phyloP scores from a whole-genome alignment of 2,329 filamentous ascomycete species.

The Trichophyton benhamiae region DNA sequence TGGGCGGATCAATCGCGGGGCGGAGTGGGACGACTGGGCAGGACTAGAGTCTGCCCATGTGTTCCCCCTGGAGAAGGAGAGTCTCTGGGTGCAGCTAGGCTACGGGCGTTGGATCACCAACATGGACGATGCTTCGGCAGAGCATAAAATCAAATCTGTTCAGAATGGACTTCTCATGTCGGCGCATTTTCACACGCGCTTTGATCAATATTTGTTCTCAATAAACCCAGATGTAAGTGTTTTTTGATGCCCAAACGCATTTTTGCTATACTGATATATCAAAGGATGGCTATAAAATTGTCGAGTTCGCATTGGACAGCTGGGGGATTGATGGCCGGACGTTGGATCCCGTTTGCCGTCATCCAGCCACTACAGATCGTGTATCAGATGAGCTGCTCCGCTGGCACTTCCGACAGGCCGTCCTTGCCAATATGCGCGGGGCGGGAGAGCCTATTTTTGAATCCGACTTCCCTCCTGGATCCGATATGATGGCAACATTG shows the following conservation, averaged over 20 bases:
- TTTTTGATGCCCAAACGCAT: slow-evolving; percentile 8
- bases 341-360: slow-evolving; percentile 13
- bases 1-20: slow-evolving; percentile 10
- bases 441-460: slow-evolving; percentile 18
- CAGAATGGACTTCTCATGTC: slow-evolving; percentile 14
- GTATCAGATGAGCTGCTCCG: slow-evolving; percentile 15
- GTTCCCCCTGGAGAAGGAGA: slow-evolving; percentile 17
- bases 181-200: slow-evolving; percentile 7
- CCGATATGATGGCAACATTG: slow-evolving; percentile 14
- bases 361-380: slow-evolving; percentile 8
- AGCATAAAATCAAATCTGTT: slow-evolving; percentile 12
- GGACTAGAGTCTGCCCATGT: slow-evolving; percentile 18
- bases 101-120: slow-evolving; percentile 16
- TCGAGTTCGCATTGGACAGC: slow-evolving; percentile 6
- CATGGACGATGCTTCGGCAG: slow-evolving; percentile 8
- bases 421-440: slow-evolving; percentile 18
- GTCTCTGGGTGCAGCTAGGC: slow-evolving; percentile 14
- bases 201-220: slow-evolving; percentile 7
- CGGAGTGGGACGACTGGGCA: slow-evolving; percentile 9
- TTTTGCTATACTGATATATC: not conserved
- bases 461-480: slow-evolving; percentile 16
- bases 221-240: not conserved
- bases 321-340: slow-evolving; percentile 12
- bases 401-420: slow-evolving; percentile 17
- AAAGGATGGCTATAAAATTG: slow-evolving; percentile 14